Conservation (phyloP, 306 rosid species). For the Vigna reflexopilosa region DNA sequence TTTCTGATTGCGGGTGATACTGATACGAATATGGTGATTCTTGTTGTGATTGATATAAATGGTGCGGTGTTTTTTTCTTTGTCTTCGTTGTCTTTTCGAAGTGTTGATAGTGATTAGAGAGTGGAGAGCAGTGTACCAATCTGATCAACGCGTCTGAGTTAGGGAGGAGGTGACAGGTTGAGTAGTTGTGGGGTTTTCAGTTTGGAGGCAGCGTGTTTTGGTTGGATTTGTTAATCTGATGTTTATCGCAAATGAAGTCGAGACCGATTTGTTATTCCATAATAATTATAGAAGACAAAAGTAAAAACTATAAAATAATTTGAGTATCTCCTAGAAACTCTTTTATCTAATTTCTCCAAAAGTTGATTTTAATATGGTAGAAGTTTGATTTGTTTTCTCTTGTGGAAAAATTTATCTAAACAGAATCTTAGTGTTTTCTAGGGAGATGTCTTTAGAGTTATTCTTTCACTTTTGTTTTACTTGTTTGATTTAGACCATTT, state of each 20-base stretch:
- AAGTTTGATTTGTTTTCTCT: background rate
- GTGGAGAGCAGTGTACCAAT: constrained; percentile 12
- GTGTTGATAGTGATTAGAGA: constrained; percentile 1
- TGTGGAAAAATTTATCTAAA: too few relatives aligned
- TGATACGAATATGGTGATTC: background rate
- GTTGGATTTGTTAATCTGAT: constrained; percentile 22
- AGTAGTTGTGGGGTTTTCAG: constrained; percentile 17
- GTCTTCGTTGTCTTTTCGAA: background rate
- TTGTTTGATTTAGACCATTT: background rate
- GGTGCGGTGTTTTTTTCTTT: background rate
- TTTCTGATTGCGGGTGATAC: background rate
- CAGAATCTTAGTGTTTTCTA: background rate
- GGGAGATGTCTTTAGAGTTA: background rate
- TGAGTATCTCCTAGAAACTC: background rate
- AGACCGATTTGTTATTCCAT: background rate
- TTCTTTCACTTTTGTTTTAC: constrained; percentile 11
- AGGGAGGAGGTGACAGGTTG: background rate
- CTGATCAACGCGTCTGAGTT: constrained; percentile 23
- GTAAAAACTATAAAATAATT: background rate
- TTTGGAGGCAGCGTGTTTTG: constrained; percentile 13
- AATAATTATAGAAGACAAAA: background rate
- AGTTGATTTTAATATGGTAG: background rate
- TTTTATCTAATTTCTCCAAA: background rate
- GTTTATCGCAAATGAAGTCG: constrained; percentile 9
- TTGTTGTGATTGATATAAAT: constrained; percentile 39